Conservation (phyloP, 1,139 yeast species). For the Blastobotrys apis region DNA sequence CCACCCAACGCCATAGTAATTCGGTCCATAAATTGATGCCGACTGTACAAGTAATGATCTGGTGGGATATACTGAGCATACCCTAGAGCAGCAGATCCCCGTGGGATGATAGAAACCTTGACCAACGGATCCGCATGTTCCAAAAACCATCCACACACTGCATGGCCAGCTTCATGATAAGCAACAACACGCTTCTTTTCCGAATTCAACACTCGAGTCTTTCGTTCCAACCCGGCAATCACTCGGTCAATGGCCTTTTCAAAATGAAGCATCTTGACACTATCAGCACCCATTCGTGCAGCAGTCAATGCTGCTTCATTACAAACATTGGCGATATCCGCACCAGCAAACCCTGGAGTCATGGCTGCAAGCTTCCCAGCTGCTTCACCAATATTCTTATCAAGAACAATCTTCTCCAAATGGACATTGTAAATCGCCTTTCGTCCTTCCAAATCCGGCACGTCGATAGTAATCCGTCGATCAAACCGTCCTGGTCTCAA, state of each 20-base stretch:
- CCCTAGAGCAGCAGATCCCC: constrained; percentile 97
- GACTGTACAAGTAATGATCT: constrained; percentile 77
- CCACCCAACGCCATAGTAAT: constrained; percentile 58
- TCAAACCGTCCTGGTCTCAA: constrained; percentile 98
- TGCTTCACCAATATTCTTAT: constrained; percentile 47
- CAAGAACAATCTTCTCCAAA: constrained; percentile 56
- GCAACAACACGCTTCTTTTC: constrained; percentile 90
- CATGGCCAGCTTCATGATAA: constrained; percentile 98
- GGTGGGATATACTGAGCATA: constrained; percentile 97
- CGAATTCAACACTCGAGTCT: constrained; percentile 72
- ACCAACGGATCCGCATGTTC: constrained; percentile 86
- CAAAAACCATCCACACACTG: constrained; percentile 94
- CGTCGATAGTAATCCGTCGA: constrained; percentile 84
- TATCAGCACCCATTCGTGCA: constrained; percentile 72
- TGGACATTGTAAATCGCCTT: constrained; percentile 88
- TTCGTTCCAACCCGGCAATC: constrained; percentile 92
- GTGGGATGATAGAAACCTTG: constrained; percentile 92
- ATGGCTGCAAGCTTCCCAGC: constrained; percentile 88
- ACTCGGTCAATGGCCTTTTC: constrained; percentile 97
- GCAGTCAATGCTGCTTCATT: constrained; percentile 97
- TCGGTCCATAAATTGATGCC: constrained; percentile 32
- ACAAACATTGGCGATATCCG: constrained; percentile 95
- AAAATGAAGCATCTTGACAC: constrained; percentile 71
- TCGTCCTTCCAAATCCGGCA: constrained; percentile 91
- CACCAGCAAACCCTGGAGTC: constrained; percentile 98